Evolutionary conservation across 768 basidiomycete species (phyloP).

Genomic region (Amanita thiersii): DNA sequence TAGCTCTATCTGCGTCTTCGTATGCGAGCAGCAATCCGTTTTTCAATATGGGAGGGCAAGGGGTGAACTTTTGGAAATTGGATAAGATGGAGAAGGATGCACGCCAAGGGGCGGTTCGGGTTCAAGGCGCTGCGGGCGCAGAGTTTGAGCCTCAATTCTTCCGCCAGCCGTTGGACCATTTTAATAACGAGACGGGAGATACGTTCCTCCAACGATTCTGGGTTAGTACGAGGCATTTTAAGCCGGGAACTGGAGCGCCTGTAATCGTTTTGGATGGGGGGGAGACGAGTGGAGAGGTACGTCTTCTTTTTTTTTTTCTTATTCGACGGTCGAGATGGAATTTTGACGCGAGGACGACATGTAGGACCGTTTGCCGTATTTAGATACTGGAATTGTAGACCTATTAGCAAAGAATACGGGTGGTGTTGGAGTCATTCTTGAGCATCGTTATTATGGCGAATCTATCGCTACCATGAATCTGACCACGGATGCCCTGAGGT

Average conservation of each 20-base stretch:
- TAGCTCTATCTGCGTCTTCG: slow-evolving; percentile 7
- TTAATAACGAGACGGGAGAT: slow-evolving; percentile 39
- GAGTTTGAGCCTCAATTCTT: slow-evolving; percentile 64
- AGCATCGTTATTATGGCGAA: slow-evolving; percentile 84
- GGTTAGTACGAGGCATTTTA: slow-evolving; percentile 80
- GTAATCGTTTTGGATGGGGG: slow-evolving; percentile 91
- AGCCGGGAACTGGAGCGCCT: slow-evolving; percentile 61
- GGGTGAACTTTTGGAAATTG: slow-evolving; percentile 59
- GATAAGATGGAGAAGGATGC: slow-evolving; percentile 17
- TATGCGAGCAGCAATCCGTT: slow-evolving; percentile 16
- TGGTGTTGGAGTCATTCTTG: slow-evolving; percentile 87
- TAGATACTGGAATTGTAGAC: slow-evolving; percentile 79
- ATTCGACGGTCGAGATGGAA: slow-evolving; percentile 2
- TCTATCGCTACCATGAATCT: slow-evolving; percentile 74
- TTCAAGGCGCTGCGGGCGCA: slow-evolving; percentile 14
- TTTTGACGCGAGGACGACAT: too few relatives aligned
- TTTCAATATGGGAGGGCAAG: slow-evolving; percentile 38
- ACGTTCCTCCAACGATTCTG: slow-evolving; percentile 90
- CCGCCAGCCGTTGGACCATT: slow-evolving; percentile 82
- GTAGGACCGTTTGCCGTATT: slow-evolving; percentile 44
- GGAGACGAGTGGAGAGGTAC: slow-evolving; percentile 78
- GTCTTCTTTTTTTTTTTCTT: slow-evolving; percentile 15
- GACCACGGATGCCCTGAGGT: slow-evolving; percentile 78
- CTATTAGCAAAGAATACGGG: slow-evolving; percentile 78
- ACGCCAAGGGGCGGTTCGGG: slow-evolving; percentile 9